Conservation (phyloP, 371 early-diverging fungal genomes). For the Capniomyces stellatus region DNA sequence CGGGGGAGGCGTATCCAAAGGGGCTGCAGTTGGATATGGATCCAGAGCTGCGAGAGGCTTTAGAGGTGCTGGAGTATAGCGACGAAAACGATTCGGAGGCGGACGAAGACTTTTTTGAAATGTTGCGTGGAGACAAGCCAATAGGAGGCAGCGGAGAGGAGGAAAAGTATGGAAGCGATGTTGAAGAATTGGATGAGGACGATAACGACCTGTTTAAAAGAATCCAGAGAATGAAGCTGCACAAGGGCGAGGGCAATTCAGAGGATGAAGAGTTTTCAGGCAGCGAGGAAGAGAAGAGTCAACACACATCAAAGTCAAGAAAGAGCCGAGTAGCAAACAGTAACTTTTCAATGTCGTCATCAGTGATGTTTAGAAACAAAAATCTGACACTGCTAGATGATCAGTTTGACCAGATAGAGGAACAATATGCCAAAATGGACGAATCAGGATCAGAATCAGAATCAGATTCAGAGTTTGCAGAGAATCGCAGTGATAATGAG, state of each 20-base stretch:
- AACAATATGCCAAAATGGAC: slow-evolving; percentile 10
- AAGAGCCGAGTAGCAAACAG: slow-evolving; percentile 4
- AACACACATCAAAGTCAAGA: neutral
- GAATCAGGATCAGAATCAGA: slow-evolving; percentile 33
- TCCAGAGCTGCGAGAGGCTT: slow-evolving; percentile 56
- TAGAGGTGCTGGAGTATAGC: slow-evolving; percentile 85
- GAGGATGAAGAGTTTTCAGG: slow-evolving; percentile 26
- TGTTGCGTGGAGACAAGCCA: slow-evolving; percentile 22
- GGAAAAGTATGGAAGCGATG: slow-evolving; percentile 19
- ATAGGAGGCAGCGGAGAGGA: slow-evolving; percentile 25
- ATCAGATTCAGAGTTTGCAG: too few species aligned
- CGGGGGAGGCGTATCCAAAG: slow-evolving; percentile 23
- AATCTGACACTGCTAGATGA: slow-evolving; percentile 77
- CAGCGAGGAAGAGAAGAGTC: neutral
- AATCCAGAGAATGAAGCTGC: slow-evolving; percentile 43
- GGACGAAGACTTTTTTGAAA: slow-evolving; percentile 59
- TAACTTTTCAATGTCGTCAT: slow-evolving; percentile 70
- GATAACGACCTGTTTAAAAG: slow-evolving; percentile 38
- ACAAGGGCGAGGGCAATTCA: slow-evolving; percentile 14
- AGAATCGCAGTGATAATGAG: slow-evolving; percentile 28
- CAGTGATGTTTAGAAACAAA: slow-evolving; percentile 78
- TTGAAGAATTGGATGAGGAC: slow-evolving; percentile 15
- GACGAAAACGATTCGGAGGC: slow-evolving; percentile 49
- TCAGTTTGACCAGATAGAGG: slow-evolving; percentile 56
- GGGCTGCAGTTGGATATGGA: slow-evolving; percentile 67